These are phyloP conservation scores for Claviceps quebecensis DNA, from an alignment of 2,329 filamentous ascomycete species.

Conservation along the genomic window DNA sequence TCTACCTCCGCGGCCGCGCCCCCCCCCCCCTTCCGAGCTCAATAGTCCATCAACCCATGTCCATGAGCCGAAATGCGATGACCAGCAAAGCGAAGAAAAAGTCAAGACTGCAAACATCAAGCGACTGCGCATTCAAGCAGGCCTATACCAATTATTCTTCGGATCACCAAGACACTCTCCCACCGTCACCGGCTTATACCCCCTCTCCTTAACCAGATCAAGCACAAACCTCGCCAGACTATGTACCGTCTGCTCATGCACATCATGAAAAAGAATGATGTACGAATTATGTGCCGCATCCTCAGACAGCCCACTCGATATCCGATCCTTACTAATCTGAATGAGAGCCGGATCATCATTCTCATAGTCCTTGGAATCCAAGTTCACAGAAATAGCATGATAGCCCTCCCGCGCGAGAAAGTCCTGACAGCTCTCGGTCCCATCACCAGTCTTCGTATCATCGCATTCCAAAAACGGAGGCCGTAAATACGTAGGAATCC, in stretches of 20 bases:
- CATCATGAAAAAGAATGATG: slow-evolving; percentile 40
- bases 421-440: slow-evolving; percentile 16
- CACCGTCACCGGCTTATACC: slow-evolving; percentile 34
- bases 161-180: slow-evolving; percentile 44
- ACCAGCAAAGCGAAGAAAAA: too few relatives aligned
- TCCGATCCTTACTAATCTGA: slow-evolving; percentile 25
- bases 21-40: too few relatives aligned
- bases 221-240: slow-evolving; percentile 16
- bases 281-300: slow-evolving; percentile 20
- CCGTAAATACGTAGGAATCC: slow-evolving; percentile 29
- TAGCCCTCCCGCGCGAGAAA: slow-evolving; percentile 31
- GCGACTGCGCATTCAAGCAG: slow-evolving; percentile 2
- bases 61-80: too few relatives aligned
- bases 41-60: too few relatives aligned
- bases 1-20: too few relatives aligned
- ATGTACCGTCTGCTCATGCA: slow-evolving; percentile 31
- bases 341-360: slow-evolving; percentile 36
- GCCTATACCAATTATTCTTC: slow-evolving; percentile 37
- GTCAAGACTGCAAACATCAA: background rate
- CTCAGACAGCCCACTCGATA: slow-evolving; percentile 21
- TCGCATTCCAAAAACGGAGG: slow-evolving; percentile 31
- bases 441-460: slow-evolving; percentile 7
- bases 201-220: background rate
- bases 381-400: slow-evolving; percentile 40
- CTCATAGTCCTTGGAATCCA: slow-evolving; percentile 49